Percentiles rank a stretch among this genome's conserved stretches.
phyloP scores from a whole-genome alignment of 192 early-diverging fungal species.

The Funneliformis mosseae region DNA sequence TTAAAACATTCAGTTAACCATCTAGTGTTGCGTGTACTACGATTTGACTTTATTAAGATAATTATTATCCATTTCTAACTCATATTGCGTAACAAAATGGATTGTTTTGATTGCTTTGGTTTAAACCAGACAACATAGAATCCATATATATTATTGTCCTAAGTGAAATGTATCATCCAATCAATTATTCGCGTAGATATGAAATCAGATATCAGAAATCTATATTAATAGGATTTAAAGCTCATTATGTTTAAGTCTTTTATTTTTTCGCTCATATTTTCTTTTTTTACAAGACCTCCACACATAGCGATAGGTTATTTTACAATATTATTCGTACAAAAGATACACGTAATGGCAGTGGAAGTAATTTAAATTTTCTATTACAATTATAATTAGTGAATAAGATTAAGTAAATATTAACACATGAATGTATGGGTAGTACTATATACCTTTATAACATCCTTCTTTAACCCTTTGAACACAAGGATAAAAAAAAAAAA shows the following conservation, averaged over 20 bases:
- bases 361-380: slow-evolving; percentile 48
- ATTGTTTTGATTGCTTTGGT: slow-evolving; percentile 33
- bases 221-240: no score
- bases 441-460: slow-evolving; percentile 47
- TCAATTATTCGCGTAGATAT: slow-evolving; percentile 49
- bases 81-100: slow-evolving; percentile 36
- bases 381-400: slow-evolving; percentile 13
- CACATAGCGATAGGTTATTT: slow-evolving; percentile 51
- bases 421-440: no score
- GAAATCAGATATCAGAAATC: background rate
- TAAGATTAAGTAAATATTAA: background rate
- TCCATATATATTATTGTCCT: slow-evolving; percentile 27
- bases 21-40: slow-evolving; percentile 35
- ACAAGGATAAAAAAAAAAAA: background rate
- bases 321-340: slow-evolving; percentile 58
- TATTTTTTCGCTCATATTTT: no score
- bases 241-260: no score
- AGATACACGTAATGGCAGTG: slow-evolving; percentile 53
- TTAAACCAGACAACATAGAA: slow-evolving; percentile 22
- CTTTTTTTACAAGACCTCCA: no score
- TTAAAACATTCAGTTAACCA: background rate
- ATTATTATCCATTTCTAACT: slow-evolving; percentile 37
- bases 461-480: slow-evolving; percentile 40
- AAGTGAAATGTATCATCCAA: slow-evolving; percentile 45
- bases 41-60: slow-evolving; percentile 47